Base-by-base conservation (phyloP, 805 yeast species). In the Dipodascus albidus region DNA sequence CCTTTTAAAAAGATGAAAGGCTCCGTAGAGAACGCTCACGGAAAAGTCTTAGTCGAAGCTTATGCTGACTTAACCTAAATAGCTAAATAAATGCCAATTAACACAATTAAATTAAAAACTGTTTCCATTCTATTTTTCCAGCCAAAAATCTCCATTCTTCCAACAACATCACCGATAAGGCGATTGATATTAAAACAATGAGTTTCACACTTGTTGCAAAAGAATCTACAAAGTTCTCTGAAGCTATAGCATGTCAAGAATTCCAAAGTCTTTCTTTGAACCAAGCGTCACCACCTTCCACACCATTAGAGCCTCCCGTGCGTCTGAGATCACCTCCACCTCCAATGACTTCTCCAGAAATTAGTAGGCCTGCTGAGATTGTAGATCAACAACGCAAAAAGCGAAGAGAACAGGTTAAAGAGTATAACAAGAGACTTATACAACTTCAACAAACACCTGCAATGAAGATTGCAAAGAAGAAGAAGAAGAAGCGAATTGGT, bases 11-110 rank as follows among this genome's bases (percentile, higher is more conserved):
- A 75, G 4, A 77, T 82, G 31, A 73, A 71, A 20, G 81, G 86
- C 19, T 69, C 70, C 22, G 74, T 86, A 47, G 79, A 79, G 57
- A 73, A 77, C 19, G 69, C 76, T 2, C 68, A 71, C 6, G 85
- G 85, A 2, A 74, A 76, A 48, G 62, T 72, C 0, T 69, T 87
- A 50, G 88, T 86, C 2, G 31, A 51, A 8, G 63, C 62, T 3
- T 47, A 49, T 3, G 62, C 49, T 38, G 44, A 14, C 20, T 38
- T 38, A n/a, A 38, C 20, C 17, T 14, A 27, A 27, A 27, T 27
- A 27, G 11, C 33, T 11, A 6, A n/a, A n/a, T n/a, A n/a, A n/a
- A n/a, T n/a, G n/a, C n/a, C n/a, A n/a, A n/a, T n/a, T n/a, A n/a
- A n/a, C n/a, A n/a, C n/a, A n/a, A n/a, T n/a, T n/a, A n/a, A n/a